A percentile compares a stretch with the other conserved stretches of the same genome.
These are phyloP conservation scores for Chalaropsis ovoidea DNA, from an alignment of 2,329 filamentous ascomycete species.

Conservation along the genomic window DNA sequence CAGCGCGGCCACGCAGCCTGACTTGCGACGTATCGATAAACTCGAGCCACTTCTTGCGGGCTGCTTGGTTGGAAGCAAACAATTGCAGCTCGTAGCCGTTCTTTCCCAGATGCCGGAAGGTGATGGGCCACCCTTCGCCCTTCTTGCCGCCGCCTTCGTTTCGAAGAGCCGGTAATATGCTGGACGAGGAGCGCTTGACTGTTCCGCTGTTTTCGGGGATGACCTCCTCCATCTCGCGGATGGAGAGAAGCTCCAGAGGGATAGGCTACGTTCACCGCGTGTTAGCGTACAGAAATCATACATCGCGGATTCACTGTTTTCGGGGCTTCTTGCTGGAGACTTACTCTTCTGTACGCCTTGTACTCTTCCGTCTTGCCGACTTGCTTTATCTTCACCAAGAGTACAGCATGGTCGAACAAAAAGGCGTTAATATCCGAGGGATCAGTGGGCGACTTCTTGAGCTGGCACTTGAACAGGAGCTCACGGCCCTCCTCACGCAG, in stretches of 20 bases:
- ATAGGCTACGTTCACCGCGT: constrained; percentile 53
- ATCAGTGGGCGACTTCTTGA: constrained; percentile 88
- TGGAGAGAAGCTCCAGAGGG: constrained; percentile 81
- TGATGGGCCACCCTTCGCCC: constrained; percentile 79
- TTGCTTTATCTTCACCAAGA: constrained; percentile 82
- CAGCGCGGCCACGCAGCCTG: constrained; percentile 72
- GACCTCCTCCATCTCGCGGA: constrained; percentile 94
- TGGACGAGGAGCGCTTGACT: constrained; percentile 78
- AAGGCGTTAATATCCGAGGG: constrained; percentile 85
- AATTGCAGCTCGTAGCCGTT: constrained; percentile 88
- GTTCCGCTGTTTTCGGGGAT: constrained; percentile 64
- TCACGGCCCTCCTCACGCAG: constrained; percentile 88
- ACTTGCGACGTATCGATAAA: constrained; percentile 86
- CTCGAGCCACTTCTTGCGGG: constrained; percentile 93
- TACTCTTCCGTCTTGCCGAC: constrained; percentile 90
- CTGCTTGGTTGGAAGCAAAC: constrained; percentile 74
- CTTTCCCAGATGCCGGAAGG: constrained; percentile 90
- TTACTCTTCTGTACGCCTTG: constrained; percentile 74
- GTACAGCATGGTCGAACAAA: constrained; percentile 88
- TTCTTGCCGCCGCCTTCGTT: constrained; percentile 44
- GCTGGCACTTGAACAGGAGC: constrained; percentile 82
- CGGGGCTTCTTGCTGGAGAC: constrained; percentile 27
- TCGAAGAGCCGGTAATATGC: constrained; percentile 55
- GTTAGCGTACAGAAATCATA: constrained; percentile 21
- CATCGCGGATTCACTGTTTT: background rate